phyloP scores from a whole-genome alignment of 2,329 filamentous ascomycete genomes.

The Kalaharituber pfeilii region DNA sequence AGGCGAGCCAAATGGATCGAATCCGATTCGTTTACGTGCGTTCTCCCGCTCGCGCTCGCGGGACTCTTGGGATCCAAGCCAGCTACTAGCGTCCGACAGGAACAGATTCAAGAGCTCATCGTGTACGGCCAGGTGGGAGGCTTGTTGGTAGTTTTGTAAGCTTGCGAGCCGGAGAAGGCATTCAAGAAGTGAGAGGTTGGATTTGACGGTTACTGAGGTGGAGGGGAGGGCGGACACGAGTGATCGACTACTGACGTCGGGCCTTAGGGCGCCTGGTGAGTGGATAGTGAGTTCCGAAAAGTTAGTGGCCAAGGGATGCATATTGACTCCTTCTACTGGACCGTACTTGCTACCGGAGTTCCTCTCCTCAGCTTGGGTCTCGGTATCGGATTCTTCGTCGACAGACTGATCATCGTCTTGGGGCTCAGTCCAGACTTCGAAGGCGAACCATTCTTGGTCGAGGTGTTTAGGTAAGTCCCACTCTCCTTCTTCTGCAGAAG shows the following conservation, averaged over 20 bases:
- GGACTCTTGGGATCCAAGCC: conserved; percentile 14
- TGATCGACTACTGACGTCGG: background rate
- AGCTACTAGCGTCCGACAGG: conserved; percentile 30
- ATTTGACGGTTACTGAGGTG: conserved; percentile 34
- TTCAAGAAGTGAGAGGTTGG: conserved; percentile 65
- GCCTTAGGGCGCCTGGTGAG: background rate
- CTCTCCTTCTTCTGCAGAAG: conserved; percentile 22
- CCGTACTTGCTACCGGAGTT: no score
- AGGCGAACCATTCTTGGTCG: conserved; percentile 78
- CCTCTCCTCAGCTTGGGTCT: background rate
- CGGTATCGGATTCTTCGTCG: conserved; percentile 27
- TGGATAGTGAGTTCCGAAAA: conserved; percentile 5
- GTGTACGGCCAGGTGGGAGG: conserved; percentile 71
- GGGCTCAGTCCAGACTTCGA: conserved; percentile 61
- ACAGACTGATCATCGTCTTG: conserved; percentile 39
- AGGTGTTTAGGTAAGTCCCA: conserved; percentile 55
- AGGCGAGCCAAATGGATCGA: conserved; percentile 20
- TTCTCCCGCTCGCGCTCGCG: conserved; percentile 20
- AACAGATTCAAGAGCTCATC: conserved; percentile 85
- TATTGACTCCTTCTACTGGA: conserved; percentile 8
- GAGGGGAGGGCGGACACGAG: conserved; percentile 34
- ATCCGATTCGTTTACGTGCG: conserved; percentile 21
- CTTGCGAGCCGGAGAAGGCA: conserved; percentile 73
- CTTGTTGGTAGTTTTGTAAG: conserved; percentile 81
- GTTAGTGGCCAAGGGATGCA: background rate